Evolutionary conservation across 2,329 filamentous ascomycete genomes (phyloP), one percentile per base, ranked within the genome.

Genomic region (Fusarium temperatum): DNA sequence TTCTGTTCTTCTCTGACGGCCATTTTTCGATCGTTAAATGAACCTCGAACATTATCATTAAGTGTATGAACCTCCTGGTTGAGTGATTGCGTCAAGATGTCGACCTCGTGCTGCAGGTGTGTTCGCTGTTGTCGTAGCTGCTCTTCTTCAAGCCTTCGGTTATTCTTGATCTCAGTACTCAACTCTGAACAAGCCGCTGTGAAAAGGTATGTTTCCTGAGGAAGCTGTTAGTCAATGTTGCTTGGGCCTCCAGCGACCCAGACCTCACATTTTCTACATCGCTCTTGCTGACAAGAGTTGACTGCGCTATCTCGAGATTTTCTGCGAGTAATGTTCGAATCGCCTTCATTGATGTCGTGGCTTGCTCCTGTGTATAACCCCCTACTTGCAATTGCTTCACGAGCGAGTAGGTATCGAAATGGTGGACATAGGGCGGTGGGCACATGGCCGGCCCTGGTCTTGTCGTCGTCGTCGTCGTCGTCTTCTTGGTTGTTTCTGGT

Each of bases 11-110:
- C 93, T 62, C 95, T 87, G 4, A 97, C 95, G 5, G 91, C 90
- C 93, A 98, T 97, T 81, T 96, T 96, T 48, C 97, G 90, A 81
- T 99, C 96, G 79, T 98, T 96, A 81, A 98, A 98, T 88, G 98
- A 93, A 65, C 94, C 96, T 81, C 95, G 94, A n/a, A 98, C 88
- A 63, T 95, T 94, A 80, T 99, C 96, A 77, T 94, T 96, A 67
- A 98, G 85, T 39, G 89, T 92, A 63, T 91, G 84, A 32, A 95
- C 87, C 80, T 98, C 95, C 82, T 98, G 95, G 39, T 91, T 93
- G 66, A 98, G 86, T 54, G 92, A 89, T 84, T 98, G 96, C 63
- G 90, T 91, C 62, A 98, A 82, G 24, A 98, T 97, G 81, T 99
- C 96, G n/a, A 95, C 91, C 81, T 98, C 96, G 81, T 98, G 95